Percentiles rank a stretch among this genome's conserved stretches.
Conservation (phyloP, 495 filamentous ascomycete species). For the Neurospora discreta region DNA sequence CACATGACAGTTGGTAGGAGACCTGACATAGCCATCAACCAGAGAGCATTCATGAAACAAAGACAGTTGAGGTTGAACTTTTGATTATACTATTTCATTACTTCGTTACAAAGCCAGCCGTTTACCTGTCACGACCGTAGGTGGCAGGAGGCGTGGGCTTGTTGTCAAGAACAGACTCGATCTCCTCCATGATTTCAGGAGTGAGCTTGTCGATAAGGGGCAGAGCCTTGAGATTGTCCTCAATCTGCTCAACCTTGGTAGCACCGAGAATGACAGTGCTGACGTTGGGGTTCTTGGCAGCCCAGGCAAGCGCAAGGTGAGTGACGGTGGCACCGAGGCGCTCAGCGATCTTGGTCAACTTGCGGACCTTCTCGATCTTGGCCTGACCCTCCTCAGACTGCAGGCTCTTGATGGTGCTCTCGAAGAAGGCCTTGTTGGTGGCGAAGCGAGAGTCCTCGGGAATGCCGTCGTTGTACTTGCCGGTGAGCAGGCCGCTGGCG, state of each 20-base stretch:
- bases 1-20: not conserved
- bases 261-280: slow-evolving; percentile 65
- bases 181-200: slow-evolving; percentile 57
- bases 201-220: slow-evolving; percentile 53
- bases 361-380: slow-evolving; percentile 37
- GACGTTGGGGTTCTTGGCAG: slow-evolving; percentile 64
- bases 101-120: not conserved
- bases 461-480: slow-evolving; percentile 68
- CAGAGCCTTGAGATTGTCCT: slow-evolving; percentile 55
- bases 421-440: slow-evolving; percentile 32
- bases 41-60: not conserved
- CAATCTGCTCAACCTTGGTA: slow-evolving; percentile 56
- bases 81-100: not conserved
- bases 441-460: slow-evolving; percentile 46
- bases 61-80: not conserved
- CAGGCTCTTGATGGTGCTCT: slow-evolving; percentile 24
- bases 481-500: slow-evolving; percentile 57
- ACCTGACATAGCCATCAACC: not conserved
- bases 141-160: slow-evolving; percentile 16
- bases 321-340: slow-evolving; percentile 48
- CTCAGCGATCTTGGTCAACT: slow-evolving; percentile 50
- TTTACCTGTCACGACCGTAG: slow-evolving; percentile 11
- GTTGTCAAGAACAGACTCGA: slow-evolving; percentile 40
- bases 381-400: slow-evolving; percentile 20
- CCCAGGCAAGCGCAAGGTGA: slow-evolving; percentile 61